Base-by-base conservation (phyloP, 2,329 filamentous ascomycete species). In the Pseudogymnoascus sp. region DNA sequence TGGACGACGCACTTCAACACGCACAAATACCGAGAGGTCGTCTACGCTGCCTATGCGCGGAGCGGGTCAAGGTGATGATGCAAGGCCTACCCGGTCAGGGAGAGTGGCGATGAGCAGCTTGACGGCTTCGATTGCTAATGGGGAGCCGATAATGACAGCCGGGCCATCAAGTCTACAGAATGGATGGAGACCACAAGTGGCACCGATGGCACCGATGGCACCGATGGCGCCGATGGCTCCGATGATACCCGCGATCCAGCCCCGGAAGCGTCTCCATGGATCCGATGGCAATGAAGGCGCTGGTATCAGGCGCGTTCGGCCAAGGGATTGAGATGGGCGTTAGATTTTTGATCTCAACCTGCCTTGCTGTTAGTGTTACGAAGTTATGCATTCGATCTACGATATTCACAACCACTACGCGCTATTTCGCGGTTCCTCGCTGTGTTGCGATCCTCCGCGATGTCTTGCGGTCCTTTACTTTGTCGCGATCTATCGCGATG, bases 211-310 rank as follows among this genome's bases (percentile, higher is more conserved):
- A 31, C 24, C 14, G 6, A 8, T 40, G 37, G 37, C n/a, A 40
- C n/a, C 37, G n/a, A 40, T 11, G 14, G 21, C 53, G 19, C 53
- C 29, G 29, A 38, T 13, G 53, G 53, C 29, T 6, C 37, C 56
- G 31, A 37, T 16, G 13, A 4, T 60, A n/a, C 11, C n/a, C 21
- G 37, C 56, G 4, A 60, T 60, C 37, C 56, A 38, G 33, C 56
- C 56, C 24, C 16, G 56, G 31, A 60, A 60, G 56, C 31, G 56
- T 24, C 56, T 60, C 24, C 56, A 53, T 53, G 47, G n/a, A 53
- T 29, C 47, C 16, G 47, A 53, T 19, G 21, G n/a, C 47, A 53
- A 6, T 16, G 7, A 26, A 53, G 47, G 10, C n/a, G n/a, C 47
- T 31, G 16, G 13, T 29, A 8, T 1, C 13, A 50, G 47, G 26